phyloP scores from a whole-genome alignment of 805 yeast species.

The Schizosaccharomyces osmophilus region DNA sequence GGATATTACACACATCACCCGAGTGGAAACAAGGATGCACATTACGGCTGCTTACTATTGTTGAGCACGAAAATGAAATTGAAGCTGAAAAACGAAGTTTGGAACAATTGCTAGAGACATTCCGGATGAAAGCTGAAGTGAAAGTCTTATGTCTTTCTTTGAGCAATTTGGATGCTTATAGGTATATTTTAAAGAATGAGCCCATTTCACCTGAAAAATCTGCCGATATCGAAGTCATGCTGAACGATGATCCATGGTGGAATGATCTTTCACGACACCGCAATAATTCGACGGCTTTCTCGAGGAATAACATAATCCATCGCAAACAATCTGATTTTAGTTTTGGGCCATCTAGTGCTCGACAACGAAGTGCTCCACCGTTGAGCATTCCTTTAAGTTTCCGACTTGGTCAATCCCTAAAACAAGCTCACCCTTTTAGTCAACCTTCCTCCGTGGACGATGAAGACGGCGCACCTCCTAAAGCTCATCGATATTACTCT shows the following conservation, averaged over 20 bases:
- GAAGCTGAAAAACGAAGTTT: constrained; percentile 45
- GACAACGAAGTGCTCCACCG: neutral
- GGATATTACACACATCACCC: constrained; percentile 76
- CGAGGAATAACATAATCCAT: too few relatives aligned
- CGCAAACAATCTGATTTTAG: neutral
- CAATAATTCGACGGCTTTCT: neutral
- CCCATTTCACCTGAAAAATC: neutral
- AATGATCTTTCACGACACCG: neutral
- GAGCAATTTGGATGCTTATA: constrained; percentile 35
- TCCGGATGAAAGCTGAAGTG: constrained; percentile 68
- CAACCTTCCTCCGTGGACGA: neutral
- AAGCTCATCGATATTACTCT: neutral
- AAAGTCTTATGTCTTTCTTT: constrained; percentile 42
- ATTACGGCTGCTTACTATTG: constrained; percentile 69
- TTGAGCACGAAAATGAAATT: constrained; percentile 49
- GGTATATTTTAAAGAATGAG: constrained; percentile 34
- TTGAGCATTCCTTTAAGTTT: neutral
- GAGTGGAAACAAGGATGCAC: constrained; percentile 55
- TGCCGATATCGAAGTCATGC: neutral
- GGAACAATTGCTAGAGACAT: constrained; percentile 35
- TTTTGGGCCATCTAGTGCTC: neutral
- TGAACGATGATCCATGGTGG: neutral
- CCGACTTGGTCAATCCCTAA: neutral
- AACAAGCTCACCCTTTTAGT: neutral
- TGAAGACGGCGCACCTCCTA: neutral